phyloP scores from a whole-genome alignment of 1,284 basidiomycete genomes.

The Grifola frondosa region DNA sequence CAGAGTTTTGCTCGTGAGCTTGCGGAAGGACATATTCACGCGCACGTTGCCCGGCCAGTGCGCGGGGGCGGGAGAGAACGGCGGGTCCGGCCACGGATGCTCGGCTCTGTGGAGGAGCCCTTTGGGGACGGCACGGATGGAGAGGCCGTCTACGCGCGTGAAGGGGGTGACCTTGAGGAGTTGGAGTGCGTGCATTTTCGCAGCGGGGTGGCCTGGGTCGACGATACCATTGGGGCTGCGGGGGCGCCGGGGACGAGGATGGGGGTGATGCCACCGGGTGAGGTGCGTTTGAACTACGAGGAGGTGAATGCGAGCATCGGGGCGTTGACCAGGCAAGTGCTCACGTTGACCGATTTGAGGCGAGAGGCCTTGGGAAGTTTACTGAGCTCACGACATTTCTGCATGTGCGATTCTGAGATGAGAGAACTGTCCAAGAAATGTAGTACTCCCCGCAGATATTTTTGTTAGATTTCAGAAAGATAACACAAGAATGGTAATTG shows the following conservation, averaged over 20 bases:
- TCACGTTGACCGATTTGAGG: conserved; percentile 23
- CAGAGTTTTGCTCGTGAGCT: conserved; percentile 16
- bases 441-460: too few species aligned
- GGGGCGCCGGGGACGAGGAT: conserved; percentile 6
- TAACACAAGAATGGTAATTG: too few species aligned
- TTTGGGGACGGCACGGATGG: conserved; percentile 27
- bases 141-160: conserved; percentile 13
- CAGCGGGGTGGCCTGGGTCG: conserved; percentile 21
- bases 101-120: conserved; percentile 20
- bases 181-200: conserved; percentile 2
- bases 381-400: conserved; percentile 21
- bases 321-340: background rate
- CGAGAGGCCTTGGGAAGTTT: conserved; percentile 14
- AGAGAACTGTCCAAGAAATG: too few species aligned
- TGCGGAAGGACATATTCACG: conserved; percentile 29
- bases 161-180: conserved; percentile 9
- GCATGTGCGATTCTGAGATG: too few species aligned
- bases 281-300: conserved; percentile 29
- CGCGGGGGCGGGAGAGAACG: conserved; percentile 13
- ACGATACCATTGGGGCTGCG: conserved; percentile 3
- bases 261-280: conserved; percentile 21
- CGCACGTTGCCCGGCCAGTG: conserved; percentile 3
- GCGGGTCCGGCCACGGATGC: conserved; percentile 22
- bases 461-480: too few species aligned
- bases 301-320: background rate